These are phyloP conservation scores for Fusarium anthophilum DNA, from an alignment of 2,329 filamentous ascomycete genomes.

Conservation along the genomic window DNA sequence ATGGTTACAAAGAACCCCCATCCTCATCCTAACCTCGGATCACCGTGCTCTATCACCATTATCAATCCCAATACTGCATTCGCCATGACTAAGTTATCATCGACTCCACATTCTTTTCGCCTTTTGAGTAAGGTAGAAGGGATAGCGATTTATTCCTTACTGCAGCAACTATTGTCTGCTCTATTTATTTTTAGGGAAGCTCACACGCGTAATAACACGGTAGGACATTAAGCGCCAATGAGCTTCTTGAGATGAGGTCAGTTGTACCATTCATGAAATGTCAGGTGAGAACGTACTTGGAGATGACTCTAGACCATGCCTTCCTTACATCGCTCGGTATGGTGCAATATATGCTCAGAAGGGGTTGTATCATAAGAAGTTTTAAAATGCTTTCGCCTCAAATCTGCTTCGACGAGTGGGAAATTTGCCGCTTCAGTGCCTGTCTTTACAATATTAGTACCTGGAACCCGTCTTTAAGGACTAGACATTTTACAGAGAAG, in stretches of 20 bases:
- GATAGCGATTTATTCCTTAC: neutral
- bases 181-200: neutral
- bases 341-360: neutral
- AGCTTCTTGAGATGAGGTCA: neutral
- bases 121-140: too few species aligned
- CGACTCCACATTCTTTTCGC: neutral
- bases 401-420: neutral
- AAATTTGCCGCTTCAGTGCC: neutral
- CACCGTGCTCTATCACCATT: neutral
- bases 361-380: too few species aligned
- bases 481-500: neutral
- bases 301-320: neutral
- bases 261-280: too few species aligned
- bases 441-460: too few species aligned
- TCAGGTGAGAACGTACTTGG: neutral
- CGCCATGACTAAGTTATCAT: neutral
- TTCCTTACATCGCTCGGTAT: neutral
- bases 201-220: neutral
- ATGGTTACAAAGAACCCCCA: too few species aligned
- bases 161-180: neutral
- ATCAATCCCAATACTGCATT: accelerated
- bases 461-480: too few species aligned
- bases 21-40: too few species aligned
- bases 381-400: neutral
- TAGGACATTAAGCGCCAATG: neutral